Conservation (phyloP, 2,329 filamentous ascomycete genomes). For the Epichloe amarillans region DNA sequence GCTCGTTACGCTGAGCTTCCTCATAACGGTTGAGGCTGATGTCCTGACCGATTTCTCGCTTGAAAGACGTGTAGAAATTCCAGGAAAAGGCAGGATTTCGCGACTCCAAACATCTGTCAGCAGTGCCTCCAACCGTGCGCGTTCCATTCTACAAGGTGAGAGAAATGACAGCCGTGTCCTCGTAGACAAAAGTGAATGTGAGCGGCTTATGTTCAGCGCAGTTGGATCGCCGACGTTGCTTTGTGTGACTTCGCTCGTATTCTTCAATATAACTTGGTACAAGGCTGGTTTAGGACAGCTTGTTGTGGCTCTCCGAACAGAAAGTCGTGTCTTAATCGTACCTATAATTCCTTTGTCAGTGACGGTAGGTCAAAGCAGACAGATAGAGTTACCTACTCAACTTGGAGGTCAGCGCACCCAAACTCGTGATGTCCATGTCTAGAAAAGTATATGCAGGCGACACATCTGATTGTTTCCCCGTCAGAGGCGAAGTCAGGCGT, state of each 20-base stretch:
- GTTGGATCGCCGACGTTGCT: slow-evolving; percentile 26
- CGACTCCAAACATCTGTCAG: slow-evolving; percentile 75
- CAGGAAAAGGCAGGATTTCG: slow-evolving; percentile 68
- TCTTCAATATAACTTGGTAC: slow-evolving; percentile 74
- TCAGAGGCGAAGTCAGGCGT: slow-evolving; percentile 43
- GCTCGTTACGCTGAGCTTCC: slow-evolving; percentile 73
- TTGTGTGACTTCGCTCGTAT: slow-evolving; percentile 59
- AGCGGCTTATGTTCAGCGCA: slow-evolving; percentile 52
- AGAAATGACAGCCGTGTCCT: slow-evolving; percentile 55
- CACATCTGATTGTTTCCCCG: slow-evolving; percentile 33
- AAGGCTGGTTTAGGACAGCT: slow-evolving; percentile 54
- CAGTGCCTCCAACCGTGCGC: slow-evolving; percentile 60
- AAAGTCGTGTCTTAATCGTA: slow-evolving; percentile 53
- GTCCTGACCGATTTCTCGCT: slow-evolving; percentile 60
- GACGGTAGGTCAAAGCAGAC: neutral
- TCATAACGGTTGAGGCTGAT: slow-evolving; percentile 76
- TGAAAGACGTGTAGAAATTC: slow-evolving; percentile 54
- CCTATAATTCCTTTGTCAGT: slow-evolving; percentile 24
- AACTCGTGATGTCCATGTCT: slow-evolving; percentile 54
- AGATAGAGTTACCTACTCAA: slow-evolving; percentile 33
- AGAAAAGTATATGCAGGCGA: slow-evolving; percentile 47
- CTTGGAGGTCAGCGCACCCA: slow-evolving; percentile 64
- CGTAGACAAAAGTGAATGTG: slow-evolving; percentile 64
- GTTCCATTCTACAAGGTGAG: slow-evolving; percentile 59
- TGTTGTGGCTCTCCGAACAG: slow-evolving; percentile 67